Conservation (phyloP, 805 yeast species). For the Myxozyma mucilagina region DNA sequence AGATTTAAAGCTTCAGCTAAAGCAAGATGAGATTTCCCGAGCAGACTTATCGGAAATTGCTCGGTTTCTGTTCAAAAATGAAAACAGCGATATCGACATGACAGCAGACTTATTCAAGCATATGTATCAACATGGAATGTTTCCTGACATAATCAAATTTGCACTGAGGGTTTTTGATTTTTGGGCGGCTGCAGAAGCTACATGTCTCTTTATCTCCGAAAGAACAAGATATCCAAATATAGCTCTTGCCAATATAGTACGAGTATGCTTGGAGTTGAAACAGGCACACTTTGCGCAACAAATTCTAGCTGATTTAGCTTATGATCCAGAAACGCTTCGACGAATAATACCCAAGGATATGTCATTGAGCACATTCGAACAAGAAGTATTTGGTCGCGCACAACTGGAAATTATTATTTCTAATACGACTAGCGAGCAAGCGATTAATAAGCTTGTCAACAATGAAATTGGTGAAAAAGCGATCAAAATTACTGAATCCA, state of each 20-base stretch:
- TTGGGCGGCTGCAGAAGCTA: slow-evolving; percentile 9
- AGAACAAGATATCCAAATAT: background rate
- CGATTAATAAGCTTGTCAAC: background rate
- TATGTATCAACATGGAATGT: slow-evolving; percentile 19
- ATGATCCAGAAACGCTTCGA: background rate
- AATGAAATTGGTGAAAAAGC: background rate
- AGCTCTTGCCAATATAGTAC: slow-evolving; percentile 10
- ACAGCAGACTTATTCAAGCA: slow-evolving; percentile 3
- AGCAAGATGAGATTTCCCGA: slow-evolving; percentile 3
- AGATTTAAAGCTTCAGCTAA: slow-evolving; percentile 9
- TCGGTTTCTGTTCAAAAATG: background rate
- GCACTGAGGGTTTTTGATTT: slow-evolving; percentile 12
- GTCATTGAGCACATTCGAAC: background rate
- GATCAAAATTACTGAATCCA: slow-evolving; percentile 1
- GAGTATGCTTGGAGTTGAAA: slow-evolving; percentile 8
- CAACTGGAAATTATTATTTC: slow-evolving; percentile 6
- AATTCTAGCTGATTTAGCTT: slow-evolving; percentile 6
- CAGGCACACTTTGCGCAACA: slow-evolving; percentile 16
- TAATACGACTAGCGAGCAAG: background rate
- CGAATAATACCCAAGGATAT: background rate
- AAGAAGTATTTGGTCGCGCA: slow-evolving; percentile 9
- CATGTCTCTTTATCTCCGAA: background rate
- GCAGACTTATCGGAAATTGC: slow-evolving; percentile 6
- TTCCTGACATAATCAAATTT: slow-evolving; percentile 11
- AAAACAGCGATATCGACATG: background rate